A percentile compares a stretch with the other conserved stretches of the same genome.
Conservation (phyloP, 2,329 filamentous ascomycete species). For the Reticulascus tulasneorum region DNA sequence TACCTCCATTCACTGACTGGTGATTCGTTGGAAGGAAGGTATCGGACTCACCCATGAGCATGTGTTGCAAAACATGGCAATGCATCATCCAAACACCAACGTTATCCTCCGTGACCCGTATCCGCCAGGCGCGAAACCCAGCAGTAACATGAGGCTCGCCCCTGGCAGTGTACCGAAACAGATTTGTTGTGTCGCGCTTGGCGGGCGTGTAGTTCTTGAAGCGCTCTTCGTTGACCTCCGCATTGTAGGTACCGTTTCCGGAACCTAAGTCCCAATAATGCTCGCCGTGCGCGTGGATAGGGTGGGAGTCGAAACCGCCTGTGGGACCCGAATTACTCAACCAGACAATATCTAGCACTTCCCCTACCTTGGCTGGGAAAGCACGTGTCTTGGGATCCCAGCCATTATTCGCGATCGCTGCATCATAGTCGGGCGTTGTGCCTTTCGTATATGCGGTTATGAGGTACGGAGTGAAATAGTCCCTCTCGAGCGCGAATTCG, state of each 20-base stretch:
- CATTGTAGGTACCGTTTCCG: constrained; percentile 50
- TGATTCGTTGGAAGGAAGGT: too few species aligned
- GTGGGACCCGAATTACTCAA: too few species aligned
- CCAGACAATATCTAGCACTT: constrained; percentile 52
- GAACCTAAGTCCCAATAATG: constrained; percentile 51
- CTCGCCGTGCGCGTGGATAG: constrained; percentile 51
- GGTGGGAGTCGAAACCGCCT: constrained; percentile 42
- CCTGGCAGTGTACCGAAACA: constrained; percentile 48
- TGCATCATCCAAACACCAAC: constrained; percentile 62
- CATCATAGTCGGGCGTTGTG: constrained; percentile 47
- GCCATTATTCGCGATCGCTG: constrained; percentile 44
- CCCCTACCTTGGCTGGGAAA: constrained; percentile 51
- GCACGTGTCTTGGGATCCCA: constrained; percentile 48
- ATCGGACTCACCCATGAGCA: too few species aligned
- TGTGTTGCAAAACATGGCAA: constrained; percentile 55
- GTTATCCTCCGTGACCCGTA: constrained; percentile 36
- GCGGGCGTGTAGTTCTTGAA: constrained; percentile 27
- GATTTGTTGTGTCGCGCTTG: constrained; percentile 45
- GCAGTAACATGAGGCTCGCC: constrained; percentile 34
- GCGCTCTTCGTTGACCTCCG: constrained; percentile 41
- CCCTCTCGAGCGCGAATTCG: too few species aligned
- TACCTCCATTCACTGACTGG: too few species aligned
- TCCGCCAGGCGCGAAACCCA: constrained; percentile 60
- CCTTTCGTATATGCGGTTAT: constrained; percentile 49
- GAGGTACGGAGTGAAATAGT: too few species aligned